Evolutionary conservation across 2,329 filamentous ascomycete species (phyloP).

Genomic region (Coniochaeta sp.): DNA sequence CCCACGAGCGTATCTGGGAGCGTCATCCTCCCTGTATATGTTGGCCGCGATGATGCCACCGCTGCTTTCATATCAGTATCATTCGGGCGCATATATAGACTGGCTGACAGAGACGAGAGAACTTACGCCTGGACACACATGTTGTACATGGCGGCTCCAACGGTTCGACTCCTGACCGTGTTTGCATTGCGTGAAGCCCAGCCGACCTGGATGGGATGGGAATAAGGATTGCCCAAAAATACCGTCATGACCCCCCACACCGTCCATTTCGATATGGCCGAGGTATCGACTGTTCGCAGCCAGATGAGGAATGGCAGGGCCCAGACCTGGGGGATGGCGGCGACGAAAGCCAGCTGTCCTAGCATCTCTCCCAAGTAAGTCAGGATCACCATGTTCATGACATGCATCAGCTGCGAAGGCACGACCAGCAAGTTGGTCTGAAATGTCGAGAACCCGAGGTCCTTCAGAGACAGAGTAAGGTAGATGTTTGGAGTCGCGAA

Average conservation of each 20-base stretch:
- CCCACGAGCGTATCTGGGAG: slow-evolving; percentile 11
- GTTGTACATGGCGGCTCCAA: slow-evolving; percentile 52
- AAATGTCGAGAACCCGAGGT: slow-evolving; percentile 44
- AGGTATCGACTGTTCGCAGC: slow-evolving; percentile 24
- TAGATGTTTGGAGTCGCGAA: slow-evolving; percentile 37
- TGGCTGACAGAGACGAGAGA: neutral
- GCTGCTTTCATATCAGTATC: neutral
- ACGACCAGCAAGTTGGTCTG: slow-evolving; percentile 50
- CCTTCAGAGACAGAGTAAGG: slow-evolving; percentile 43
- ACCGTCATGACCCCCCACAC: slow-evolving; percentile 25
- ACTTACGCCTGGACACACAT: slow-evolving; percentile 25
- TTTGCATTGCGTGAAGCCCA: slow-evolving; percentile 52
- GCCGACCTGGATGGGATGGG: slow-evolving; percentile 48
- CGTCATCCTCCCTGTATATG: slow-evolving; percentile 24
- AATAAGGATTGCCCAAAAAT: slow-evolving; percentile 25
- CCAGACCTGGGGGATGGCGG: slow-evolving; percentile 42
- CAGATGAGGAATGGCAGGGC: slow-evolving; percentile 43
- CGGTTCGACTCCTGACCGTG: slow-evolving; percentile 49
- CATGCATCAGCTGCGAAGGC: slow-evolving; percentile 32
- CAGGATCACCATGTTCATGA: slow-evolving; percentile 34
- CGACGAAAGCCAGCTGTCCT: slow-evolving; percentile 33
- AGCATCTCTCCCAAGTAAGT: slow-evolving; percentile 37
- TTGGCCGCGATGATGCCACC: slow-evolving; percentile 23
- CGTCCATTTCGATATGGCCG: slow-evolving; percentile 21
- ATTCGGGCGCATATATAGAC: neutral